Evolutionary conservation across 75 land plant genomes (phyloP).

Genomic region (Pinus taeda): DNA sequence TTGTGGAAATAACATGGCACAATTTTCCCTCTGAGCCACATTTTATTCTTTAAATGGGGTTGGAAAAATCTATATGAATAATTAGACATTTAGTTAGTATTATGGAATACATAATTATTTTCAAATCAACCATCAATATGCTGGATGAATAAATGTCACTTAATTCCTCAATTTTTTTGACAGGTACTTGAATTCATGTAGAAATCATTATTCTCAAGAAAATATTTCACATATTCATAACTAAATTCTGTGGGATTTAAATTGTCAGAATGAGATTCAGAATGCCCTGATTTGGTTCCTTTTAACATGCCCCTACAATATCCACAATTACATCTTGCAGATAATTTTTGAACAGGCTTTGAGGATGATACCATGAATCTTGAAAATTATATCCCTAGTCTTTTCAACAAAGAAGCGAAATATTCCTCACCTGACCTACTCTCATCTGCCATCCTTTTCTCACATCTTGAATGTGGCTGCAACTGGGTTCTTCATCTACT

Average conservation of each 20-base stretch:
- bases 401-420: neutral
- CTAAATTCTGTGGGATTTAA: neutral
- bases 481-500: neutral
- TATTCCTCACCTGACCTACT: neutral
- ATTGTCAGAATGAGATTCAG: neutral
- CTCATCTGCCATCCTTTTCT: neutral
- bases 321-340: neutral
- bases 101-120: neutral
- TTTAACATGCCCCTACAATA: neutral
- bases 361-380: neutral
- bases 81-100: neutral
- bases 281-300: neutral
- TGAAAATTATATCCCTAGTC: neutral
- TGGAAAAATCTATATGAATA: no score
- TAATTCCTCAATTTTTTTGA: neutral
- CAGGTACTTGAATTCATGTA: neutral
- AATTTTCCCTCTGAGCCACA: no score
- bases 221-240: neutral
- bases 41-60: no score
- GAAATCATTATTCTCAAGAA: slow-evolving; percentile 11
- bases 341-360: neutral
- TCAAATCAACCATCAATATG: neutral
- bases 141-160: neutral
- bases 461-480: neutral
- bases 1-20: neutral